phyloP scores from a whole-genome alignment of 345 rosid genomes.

The Syzygium aqueum region DNA sequence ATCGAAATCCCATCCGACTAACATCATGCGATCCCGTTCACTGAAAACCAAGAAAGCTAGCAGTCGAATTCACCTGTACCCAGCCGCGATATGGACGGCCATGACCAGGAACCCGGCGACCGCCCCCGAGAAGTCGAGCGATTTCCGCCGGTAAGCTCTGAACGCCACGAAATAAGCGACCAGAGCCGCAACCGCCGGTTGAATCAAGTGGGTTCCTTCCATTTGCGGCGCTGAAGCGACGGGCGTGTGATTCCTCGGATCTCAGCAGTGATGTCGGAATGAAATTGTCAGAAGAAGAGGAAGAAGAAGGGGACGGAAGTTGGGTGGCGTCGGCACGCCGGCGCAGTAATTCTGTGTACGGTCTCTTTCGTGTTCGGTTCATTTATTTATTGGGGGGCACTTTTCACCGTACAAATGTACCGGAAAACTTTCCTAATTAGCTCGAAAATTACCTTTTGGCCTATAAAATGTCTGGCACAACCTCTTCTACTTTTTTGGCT shows the following conservation, averaged over 20 bases:
- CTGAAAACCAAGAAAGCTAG: background rate
- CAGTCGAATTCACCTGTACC: constrained; percentile 39
- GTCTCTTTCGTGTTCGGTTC: background rate
- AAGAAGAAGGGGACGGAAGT: too few relatives aligned
- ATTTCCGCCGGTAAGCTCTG: constrained; percentile 63
- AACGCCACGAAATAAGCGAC: constrained; percentile 48
- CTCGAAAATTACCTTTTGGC: background rate
- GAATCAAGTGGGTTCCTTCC: constrained; percentile 27
- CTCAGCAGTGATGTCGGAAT: background rate
- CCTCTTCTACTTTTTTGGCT: background rate
- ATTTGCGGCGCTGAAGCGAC: background rate
- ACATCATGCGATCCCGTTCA: background rate
- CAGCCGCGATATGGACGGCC: constrained; percentile 58
- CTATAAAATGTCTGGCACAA: background rate
- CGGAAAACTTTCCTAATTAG: background rate
- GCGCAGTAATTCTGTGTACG: background rate
- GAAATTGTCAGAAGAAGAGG: background rate
- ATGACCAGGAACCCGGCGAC: constrained; percentile 70
- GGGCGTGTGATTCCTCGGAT: background rate
- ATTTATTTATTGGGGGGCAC: background rate
- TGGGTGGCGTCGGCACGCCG: background rate
- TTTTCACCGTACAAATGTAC: background rate
- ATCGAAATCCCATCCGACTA: background rate
- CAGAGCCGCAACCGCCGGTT: constrained; percentile 35
- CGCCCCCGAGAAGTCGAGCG: constrained; percentile 81